These are phyloP conservation scores for Canavalia gladiata DNA, from an alignment of 306 rosid species.

Conservation along the genomic window DNA sequence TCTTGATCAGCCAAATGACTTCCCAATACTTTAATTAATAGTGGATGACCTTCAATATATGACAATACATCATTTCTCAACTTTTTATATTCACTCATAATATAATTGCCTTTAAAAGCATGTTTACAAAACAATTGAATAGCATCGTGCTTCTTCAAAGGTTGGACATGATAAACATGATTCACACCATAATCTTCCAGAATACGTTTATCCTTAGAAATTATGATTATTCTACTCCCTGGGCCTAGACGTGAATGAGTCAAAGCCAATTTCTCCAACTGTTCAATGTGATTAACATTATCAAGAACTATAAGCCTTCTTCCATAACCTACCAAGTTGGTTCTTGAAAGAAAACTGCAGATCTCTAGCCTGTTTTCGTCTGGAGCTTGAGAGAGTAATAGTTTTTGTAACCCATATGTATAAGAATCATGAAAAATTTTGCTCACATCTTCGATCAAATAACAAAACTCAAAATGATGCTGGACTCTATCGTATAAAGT, in stretches of 20 bases:
- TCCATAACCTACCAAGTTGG: neutral
- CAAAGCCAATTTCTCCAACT: conserved; percentile 14
- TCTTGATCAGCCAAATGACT: neutral
- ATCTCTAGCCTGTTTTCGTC: neutral
- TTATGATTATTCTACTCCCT: conserved; percentile 31
- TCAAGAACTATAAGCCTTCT: conserved; percentile 23
- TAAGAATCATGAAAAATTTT: neutral
- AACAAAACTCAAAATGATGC: neutral
- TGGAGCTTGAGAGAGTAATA: neutral
- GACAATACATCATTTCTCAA: neutral
- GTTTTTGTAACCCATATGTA: neutral
- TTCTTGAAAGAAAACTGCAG: neutral
- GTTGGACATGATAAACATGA: too few species aligned
- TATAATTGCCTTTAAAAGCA: conserved; percentile 19
- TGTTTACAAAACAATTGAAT: neutral
- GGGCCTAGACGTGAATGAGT: neutral
- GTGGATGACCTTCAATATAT: conserved; percentile 36
- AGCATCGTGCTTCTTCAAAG: too few species aligned
- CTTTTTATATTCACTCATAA: neutral
- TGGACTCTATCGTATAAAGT: conserved; percentile 1
- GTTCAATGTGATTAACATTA: conserved; percentile 23
- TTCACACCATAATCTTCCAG: too few species aligned
- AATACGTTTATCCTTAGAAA: conserved; percentile 11
- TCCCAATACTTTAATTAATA: conserved; percentile 34
- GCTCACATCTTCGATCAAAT: conserved; percentile 36